These are phyloP conservation scores for Lobosporangium transversale DNA, from an alignment of 192 early-diverging fungal genomes.

Conservation along the genomic window DNA sequence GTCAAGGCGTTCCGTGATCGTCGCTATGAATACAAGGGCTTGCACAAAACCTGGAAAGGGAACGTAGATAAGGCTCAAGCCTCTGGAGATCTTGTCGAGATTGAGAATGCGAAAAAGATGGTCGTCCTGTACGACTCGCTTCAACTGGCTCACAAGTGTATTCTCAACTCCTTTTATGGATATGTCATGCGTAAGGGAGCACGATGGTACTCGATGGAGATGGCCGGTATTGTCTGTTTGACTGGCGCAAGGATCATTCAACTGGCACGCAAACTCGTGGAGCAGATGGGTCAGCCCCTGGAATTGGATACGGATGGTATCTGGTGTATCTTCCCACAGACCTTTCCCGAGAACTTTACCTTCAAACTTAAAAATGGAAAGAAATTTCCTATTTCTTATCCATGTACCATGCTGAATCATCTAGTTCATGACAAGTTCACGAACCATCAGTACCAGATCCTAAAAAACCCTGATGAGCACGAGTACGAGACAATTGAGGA, in stretches of 20 bases:
- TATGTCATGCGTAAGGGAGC: constrained; percentile 99
- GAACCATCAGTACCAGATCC: constrained; percentile 96
- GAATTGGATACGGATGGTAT: constrained; percentile 99
- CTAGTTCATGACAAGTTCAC: constrained; percentile 95
- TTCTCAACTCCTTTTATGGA: constrained; percentile 95
- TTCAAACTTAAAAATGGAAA: constrained; percentile 88
- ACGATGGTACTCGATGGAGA: constrained; percentile 98
- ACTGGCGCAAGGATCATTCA: constrained; percentile 98
- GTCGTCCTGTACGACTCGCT: constrained; percentile 97
- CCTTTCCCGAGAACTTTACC: constrained; percentile 92
- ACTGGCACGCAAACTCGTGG: constrained; percentile 91
- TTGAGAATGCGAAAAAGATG: constrained; percentile 90
- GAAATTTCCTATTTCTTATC: constrained; percentile 88
- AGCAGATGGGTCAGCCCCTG: constrained; percentile 91
- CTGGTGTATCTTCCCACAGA: constrained; percentile 94
- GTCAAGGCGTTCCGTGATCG: constrained; percentile 97
- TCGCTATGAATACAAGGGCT: constrained; percentile 96
- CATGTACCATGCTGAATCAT: constrained; percentile 98
- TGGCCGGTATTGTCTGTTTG: constrained; percentile 98
- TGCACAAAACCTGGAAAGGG: constrained; percentile 92
- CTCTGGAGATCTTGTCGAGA: constrained; percentile 70
- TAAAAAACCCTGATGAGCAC: constrained; percentile 64
- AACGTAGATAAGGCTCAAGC: constrained; percentile 76
- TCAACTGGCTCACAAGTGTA: constrained; percentile 98
- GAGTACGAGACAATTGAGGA: constrained; percentile 81